phyloP scores from a whole-genome alignment of 2,329 filamentous ascomycete genomes.

The Clonostachys solani region DNA sequence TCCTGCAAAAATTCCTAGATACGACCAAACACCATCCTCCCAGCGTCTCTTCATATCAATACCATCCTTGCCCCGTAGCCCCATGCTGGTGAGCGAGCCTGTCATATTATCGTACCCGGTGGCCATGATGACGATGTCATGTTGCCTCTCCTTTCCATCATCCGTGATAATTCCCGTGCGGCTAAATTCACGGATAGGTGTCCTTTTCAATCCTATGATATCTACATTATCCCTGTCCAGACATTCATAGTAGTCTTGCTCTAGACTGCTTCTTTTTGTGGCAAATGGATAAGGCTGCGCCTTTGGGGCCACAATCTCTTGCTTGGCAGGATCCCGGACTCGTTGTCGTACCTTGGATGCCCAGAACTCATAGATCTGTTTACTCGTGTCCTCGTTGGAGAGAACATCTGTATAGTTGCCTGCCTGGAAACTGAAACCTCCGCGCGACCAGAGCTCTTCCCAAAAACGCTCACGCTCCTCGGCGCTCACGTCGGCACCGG shows the following conservation, averaged over 20 bases:
- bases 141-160: constrained; percentile 20
- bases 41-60: no score
- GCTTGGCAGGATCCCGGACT: not conserved
- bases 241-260: constrained; percentile 43
- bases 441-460: no score
- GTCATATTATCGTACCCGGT: constrained; percentile 33
- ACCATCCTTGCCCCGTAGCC: no score
- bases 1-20: no score
- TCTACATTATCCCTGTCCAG: constrained; percentile 41
- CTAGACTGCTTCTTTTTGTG: constrained; percentile 8
- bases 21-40: no score
- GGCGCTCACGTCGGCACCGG: no score
- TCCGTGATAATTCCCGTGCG: constrained; percentile 24
- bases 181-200: constrained; percentile 30
- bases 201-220: constrained; percentile 37
- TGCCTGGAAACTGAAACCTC: not conserved
- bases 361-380: not conserved
- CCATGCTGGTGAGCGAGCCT: not conserved
- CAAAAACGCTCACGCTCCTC: no score
- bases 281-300: not conserved
- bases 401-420: not conserved
- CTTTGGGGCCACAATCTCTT: not conserved
- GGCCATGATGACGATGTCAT: constrained; percentile 32
- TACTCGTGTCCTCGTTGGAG: not conserved
- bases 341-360: not conserved